A percentile compares a stretch with the other conserved stretches of the same genome.
These are phyloP conservation scores for Monilinia fructigena DNA, from an alignment of 2,329 filamentous ascomycete species.

Conservation along the genomic window DNA sequence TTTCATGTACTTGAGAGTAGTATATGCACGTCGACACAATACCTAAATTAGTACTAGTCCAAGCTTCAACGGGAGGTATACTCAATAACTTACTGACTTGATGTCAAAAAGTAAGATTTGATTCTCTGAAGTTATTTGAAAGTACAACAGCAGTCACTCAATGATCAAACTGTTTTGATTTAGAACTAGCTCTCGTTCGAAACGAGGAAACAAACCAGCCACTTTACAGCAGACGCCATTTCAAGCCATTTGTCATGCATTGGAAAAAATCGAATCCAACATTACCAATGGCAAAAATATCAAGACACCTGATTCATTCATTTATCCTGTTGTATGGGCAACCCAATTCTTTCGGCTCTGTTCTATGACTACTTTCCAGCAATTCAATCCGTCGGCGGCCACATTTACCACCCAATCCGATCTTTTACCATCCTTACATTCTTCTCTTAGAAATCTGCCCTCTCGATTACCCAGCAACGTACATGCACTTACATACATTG, in stretches of 20 bases:
- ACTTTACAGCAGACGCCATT: slow-evolving; percentile 10
- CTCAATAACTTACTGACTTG: slow-evolving; percentile 8
- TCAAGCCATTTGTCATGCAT: slow-evolving; percentile 17
- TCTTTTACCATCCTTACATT: slow-evolving; percentile 3
- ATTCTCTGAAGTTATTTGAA: background rate
- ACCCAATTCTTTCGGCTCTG: background rate
- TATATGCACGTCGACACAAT: slow-evolving; percentile 15
- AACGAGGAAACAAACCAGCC: slow-evolving; percentile 8
- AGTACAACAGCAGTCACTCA: background rate
- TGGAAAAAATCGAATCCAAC: slow-evolving; percentile 1
- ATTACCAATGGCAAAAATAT: slow-evolving; percentile 9
- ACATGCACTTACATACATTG: background rate
- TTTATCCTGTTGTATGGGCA: slow-evolving; percentile 5
- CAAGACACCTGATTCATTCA: background rate
- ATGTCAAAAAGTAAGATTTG: background rate
- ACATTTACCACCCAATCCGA: background rate
- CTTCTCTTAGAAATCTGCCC: background rate
- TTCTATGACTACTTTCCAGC: slow-evolving; percentile 9
- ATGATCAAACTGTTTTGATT: background rate
- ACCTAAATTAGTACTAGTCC: slow-evolving; percentile 8
- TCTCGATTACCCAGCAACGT: background rate
- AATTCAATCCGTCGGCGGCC: slow-evolving; percentile 6
- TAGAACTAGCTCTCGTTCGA: background rate
- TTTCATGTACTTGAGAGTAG: slow-evolving; percentile 5
- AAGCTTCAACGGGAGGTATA: background rate